These are phyloP conservation scores for Aspergillus ruber DNA, from an alignment of 2,329 filamentous ascomycete species.

Conservation along the genomic window DNA sequence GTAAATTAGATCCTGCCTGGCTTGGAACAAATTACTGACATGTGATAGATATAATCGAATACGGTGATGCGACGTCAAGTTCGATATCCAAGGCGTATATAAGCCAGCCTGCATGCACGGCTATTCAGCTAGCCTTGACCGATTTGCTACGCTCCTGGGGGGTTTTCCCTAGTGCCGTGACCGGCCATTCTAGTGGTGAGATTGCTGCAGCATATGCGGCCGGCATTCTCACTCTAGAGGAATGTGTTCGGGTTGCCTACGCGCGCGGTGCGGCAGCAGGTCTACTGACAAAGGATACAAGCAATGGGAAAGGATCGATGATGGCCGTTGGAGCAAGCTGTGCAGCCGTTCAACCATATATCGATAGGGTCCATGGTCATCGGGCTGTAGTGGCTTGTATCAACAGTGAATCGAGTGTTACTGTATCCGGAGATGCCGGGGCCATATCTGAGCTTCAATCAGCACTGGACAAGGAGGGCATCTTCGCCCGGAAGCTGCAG, in stretches of 20 bases:
- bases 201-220: conserved; percentile 29
- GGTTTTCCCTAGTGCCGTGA: conserved; percentile 17
- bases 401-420: conserved; percentile 5
- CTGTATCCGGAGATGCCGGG: conserved; percentile 3
- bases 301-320: conserved; percentile 20
- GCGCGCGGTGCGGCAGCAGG: conserved; percentile 12
- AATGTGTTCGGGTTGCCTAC: conserved; percentile 20
- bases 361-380: background rate
- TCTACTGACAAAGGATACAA: conserved; percentile 4
- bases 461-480: conserved; percentile 1
- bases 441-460: conserved; percentile 3
- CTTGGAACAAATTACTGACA: background rate
- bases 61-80: background rate
- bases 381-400: conserved; percentile 1
- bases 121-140: conserved; percentile 25
- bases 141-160: conserved; percentile 22
- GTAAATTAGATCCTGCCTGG: background rate
- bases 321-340: conserved; percentile 20
- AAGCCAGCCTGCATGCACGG: conserved; percentile 23
- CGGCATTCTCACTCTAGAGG: conserved; percentile 13
- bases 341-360: conserved; percentile 1
- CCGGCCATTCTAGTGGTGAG: conserved; percentile 28
- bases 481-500: conserved; percentile 7
- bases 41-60: conserved; percentile 3
- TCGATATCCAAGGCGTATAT: background rate